Base-by-base conservation (phyloP, 2,329 filamentous ascomycete species). In the Huntiella decipiens region DNA sequence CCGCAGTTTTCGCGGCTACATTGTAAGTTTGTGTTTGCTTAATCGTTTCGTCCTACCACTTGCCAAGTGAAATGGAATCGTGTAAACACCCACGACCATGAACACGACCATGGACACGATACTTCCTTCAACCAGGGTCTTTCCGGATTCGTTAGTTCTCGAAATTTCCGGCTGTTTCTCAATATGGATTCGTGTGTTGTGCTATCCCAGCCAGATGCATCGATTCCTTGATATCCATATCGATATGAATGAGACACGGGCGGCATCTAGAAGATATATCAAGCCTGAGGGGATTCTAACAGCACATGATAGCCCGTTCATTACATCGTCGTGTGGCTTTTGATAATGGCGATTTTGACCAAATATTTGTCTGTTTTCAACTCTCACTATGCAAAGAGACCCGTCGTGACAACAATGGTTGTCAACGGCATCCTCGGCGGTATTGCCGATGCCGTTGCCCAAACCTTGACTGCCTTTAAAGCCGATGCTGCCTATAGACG, bases 351-450 rank as follows among this genome's bases (percentile, higher is more conserved):
- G 15, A 43, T 43, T 16, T 4, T 49, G 39, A 42, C 39, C 15
- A 13, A 37, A 13, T 32, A 33, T 22, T 22, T 49, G 3, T 10
- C 13, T 36, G 11, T 46, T 19, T 46, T 49, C 19, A 46, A 44
- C 37, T 34, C 37, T 16, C 31, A 46, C 36, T 45, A 44, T 37
- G 44, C 39, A 3, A 42, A 36, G 31, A 28, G 6, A 19, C 49
- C 58, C 82, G 83, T 98, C 37, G 74, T 98, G 56, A 98, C 91
- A 51, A 98, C 93, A 63, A 98, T 98, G 88, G 84, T 95, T 58
- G 94, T 88, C 60, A 98, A 98, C 66, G 83, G 91, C 54, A 80
- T 96, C 47, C 77, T 98, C 49, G 86, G 85, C 65, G 91, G 91
- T 55, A 80, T 98, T 54, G 91, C 91, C 62, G 91, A 98, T 63